Conservation (phyloP, 495 filamentous ascomycete species). For the Cenococcum geophilum region DNA sequence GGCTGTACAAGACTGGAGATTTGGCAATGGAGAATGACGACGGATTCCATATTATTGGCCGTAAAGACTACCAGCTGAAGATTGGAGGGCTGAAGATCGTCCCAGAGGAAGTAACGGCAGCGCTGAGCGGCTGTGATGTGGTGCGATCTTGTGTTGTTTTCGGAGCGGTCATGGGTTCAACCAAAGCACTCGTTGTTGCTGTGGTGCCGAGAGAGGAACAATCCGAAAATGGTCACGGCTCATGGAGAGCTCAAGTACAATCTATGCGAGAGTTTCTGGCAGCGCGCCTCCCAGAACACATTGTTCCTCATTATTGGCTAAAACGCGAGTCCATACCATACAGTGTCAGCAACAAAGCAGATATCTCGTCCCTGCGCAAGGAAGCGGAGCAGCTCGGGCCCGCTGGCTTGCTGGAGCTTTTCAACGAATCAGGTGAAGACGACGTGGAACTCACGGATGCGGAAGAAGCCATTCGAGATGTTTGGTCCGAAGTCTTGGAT, state of each 20-base stretch:
- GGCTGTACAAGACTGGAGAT: slow-evolving; percentile 51
- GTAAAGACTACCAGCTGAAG: slow-evolving; percentile 48
- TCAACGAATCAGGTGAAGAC: neutral
- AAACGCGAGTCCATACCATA: slow-evolving; percentile 9
- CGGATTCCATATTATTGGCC: slow-evolving; percentile 46
- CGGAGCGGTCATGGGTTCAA: no score
- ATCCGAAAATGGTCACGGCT: no score
- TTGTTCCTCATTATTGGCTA: slow-evolving; percentile 22
- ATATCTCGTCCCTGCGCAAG: slow-evolving; percentile 15
- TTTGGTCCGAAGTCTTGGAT: slow-evolving; percentile 16
- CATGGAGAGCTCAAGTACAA: neutral
- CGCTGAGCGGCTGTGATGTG: no score
- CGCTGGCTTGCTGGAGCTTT: slow-evolving; percentile 9
- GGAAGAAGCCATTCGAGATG: neutral
- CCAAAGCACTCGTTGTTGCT: no score
- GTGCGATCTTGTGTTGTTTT: no score
- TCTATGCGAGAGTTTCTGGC: neutral
- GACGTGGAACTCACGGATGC: neutral
- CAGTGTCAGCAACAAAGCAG: slow-evolving; percentile 28
- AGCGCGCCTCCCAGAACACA: slow-evolving; percentile 12
- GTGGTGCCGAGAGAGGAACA: no score
- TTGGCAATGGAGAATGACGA: slow-evolving; percentile 43
- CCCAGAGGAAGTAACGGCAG: slow-evolving; percentile 37
- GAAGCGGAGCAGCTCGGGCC: slow-evolving; percentile 6
- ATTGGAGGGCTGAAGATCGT: slow-evolving; percentile 49